Conservation (phyloP, 2,329 filamentous ascomycete species). For the Thelonectria rubi region DNA sequence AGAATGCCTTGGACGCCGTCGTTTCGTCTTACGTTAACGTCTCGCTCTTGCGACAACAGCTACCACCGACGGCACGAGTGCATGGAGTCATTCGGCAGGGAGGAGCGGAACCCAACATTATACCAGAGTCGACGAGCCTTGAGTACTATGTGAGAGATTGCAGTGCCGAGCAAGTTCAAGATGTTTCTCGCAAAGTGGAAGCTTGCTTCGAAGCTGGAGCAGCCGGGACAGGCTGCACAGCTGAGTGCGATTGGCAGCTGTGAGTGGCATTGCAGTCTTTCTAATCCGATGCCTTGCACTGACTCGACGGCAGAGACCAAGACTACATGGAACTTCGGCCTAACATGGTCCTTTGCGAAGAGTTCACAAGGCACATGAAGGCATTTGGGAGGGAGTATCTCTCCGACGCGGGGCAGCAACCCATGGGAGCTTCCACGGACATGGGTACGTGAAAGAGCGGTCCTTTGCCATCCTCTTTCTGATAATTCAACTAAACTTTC, state of each 20-base stretch:
- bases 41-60: conserved; percentile 64
- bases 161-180: conserved; percentile 48
- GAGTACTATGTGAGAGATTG: conserved; percentile 42
- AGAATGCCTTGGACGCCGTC: conserved; percentile 67
- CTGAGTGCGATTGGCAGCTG: conserved; percentile 48
- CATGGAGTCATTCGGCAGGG: conserved; percentile 63
- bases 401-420: conserved; percentile 17
- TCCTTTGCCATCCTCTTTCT: no score
- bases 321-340: conserved; percentile 37
- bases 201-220: conserved; percentile 54
- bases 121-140: conserved; percentile 59
- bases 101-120: conserved; percentile 64
- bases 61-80: conserved; percentile 59
- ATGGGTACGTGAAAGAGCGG: conserved; percentile 26
- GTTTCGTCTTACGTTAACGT: conserved; percentile 59
- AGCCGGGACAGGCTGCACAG: conserved; percentile 55
- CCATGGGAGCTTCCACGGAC: conserved; percentile 38
- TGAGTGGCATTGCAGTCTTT: conserved; percentile 7
- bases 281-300: background rate
- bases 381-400: conserved; percentile 29
- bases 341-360: conserved; percentile 18
- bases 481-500: background rate
- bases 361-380: conserved; percentile 37
- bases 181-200: conserved; percentile 46
- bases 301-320: conserved; percentile 23